A percentile compares a stretch with the other conserved stretches of the same genome.
These are phyloP conservation scores for Poronia punctata DNA, from an alignment of 495 filamentous ascomycete genomes.

Conservation along the genomic window DNA sequence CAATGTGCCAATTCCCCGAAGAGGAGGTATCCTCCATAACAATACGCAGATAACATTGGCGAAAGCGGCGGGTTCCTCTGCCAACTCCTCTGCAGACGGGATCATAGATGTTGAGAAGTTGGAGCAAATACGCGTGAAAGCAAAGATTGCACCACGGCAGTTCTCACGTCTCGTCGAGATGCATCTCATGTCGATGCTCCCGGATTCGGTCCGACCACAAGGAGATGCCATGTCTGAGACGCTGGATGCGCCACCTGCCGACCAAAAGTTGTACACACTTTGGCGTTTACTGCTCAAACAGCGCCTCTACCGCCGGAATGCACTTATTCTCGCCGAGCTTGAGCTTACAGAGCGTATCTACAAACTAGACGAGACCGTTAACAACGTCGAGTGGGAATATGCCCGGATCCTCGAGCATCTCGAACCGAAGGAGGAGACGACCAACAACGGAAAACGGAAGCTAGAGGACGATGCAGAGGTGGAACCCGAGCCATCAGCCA, in stretches of 20 bases:
- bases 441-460: slow-evolving; percentile 21
- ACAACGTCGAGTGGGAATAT: slow-evolving; percentile 77
- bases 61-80: background rate
- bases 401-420: slow-evolving; percentile 50
- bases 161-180: slow-evolving; percentile 83
- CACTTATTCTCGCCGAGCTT: slow-evolving; percentile 69
- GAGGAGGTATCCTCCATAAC: slow-evolving; percentile 45
- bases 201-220: slow-evolving; percentile 50
- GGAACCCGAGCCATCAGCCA: slow-evolving; percentile 14
- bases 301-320: slow-evolving; percentile 71
- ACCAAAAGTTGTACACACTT: slow-evolving; percentile 55
- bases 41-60: slow-evolving; percentile 32
- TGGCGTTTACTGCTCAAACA: slow-evolving; percentile 82
- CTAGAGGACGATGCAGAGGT: slow-evolving; percentile 6
- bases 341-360: slow-evolving; percentile 68
- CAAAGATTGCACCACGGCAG: slow-evolving; percentile 81
- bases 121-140: slow-evolving; percentile 52
- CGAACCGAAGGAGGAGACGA: slow-evolving; percentile 11
- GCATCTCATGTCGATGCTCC: slow-evolving; percentile 72
- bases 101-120: slow-evolving; percentile 57
- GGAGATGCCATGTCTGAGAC: slow-evolving; percentile 18
- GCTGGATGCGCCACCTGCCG: slow-evolving; percentile 23
- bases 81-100: slow-evolving; percentile 4
- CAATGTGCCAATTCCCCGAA: slow-evolving; percentile 22
- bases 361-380: slow-evolving; percentile 72